Conservation (phyloP, 345 rosid species). For the Murraya paniculata region DNA sequence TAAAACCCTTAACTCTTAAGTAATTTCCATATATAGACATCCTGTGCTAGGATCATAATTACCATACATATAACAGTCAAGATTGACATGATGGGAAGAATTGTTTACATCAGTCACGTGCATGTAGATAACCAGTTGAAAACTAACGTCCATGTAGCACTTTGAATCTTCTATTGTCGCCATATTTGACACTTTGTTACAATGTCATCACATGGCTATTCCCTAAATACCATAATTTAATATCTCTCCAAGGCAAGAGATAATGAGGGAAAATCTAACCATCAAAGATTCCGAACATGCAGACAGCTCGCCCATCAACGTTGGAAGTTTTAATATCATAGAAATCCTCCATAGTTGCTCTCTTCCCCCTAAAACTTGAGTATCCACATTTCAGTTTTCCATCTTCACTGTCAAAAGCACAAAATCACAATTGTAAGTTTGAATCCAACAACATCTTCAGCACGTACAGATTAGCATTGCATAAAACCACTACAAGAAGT, state of each 20-base stretch:
- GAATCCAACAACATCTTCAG: background rate
- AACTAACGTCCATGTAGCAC: conserved; percentile 2
- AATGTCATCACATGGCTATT: background rate
- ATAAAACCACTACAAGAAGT: background rate
- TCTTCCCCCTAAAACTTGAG: conserved; percentile 94
- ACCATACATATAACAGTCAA: background rate
- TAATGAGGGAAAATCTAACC: conserved; percentile 52
- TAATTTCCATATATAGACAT: conserved; percentile 2
- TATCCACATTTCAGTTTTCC: conserved; percentile 92
- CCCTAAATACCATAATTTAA: background rate
- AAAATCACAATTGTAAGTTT: conserved; percentile 9
- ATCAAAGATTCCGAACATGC: conserved; percentile 97
- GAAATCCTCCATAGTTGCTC: conserved; percentile 95
- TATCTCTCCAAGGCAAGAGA: conserved; percentile 9
- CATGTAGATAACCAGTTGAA: conserved; percentile 6
- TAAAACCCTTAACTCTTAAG: background rate
- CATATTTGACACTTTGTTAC: conserved; percentile 3
- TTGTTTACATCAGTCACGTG: conserved; percentile 1
- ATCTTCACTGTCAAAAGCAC: conserved; percentile 63
- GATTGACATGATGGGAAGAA: background rate
- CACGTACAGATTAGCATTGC: background rate
- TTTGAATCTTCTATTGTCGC: conserved; percentile 4
- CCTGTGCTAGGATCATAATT: conserved; percentile 1
- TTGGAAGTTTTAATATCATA: conserved; percentile 70
- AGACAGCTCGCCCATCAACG: conserved; percentile 69